Base-by-base conservation (phyloP, 129 eudicot genomes). In the Pseudognaphalium luteoalbum region DNA sequence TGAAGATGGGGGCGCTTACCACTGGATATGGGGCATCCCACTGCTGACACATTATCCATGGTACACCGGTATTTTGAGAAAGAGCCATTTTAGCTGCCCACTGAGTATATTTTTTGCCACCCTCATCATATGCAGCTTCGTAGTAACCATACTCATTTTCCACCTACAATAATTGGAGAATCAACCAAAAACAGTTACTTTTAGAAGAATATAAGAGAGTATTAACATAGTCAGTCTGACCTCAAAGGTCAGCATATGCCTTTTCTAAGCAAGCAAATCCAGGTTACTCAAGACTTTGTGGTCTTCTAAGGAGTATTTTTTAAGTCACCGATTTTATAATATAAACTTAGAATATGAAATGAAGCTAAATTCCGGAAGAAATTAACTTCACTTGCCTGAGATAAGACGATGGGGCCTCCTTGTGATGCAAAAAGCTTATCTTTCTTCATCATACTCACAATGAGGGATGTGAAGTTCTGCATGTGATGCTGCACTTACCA, bases 81-180 rank as follows among this genome's bases (percentile, higher is more conserved):
- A 94, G 84, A 34, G 99, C 96, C 97, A 94, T 94, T 79, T 86
- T 78, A 63, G 99, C 99, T 56, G 99, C 93, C 99, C 99, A 94
- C 69, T 74, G 68, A 39, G 96, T 81, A 76, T 94, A 94, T 14
- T 83, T 58, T 86, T 94, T 94, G 33, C 97, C 99, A 51, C 90
- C 96, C 30, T 94, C 87, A 12, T 96, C 99, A 78, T 94, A 94
- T 6, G 88, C 93, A 68, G 21, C 37, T 80, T 94, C 99, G 70
- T 88, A n/a, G n/a, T n/a, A n/a, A n/a, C n/a, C 85, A 51, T 94
- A 94, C 83, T 94, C 99, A 71, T 94, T 91, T 84, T 94, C 97
- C 73, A 94, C 97, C 99, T 94, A 41, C 3, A 41, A 41, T 41
- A 41, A 41, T 14, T 41, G 47, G 12, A 42, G n/a, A 47, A 50